Evolutionary conservation across 495 filamentous ascomycete species (phyloP).

Genomic region (Amorphotheca resinae): DNA sequence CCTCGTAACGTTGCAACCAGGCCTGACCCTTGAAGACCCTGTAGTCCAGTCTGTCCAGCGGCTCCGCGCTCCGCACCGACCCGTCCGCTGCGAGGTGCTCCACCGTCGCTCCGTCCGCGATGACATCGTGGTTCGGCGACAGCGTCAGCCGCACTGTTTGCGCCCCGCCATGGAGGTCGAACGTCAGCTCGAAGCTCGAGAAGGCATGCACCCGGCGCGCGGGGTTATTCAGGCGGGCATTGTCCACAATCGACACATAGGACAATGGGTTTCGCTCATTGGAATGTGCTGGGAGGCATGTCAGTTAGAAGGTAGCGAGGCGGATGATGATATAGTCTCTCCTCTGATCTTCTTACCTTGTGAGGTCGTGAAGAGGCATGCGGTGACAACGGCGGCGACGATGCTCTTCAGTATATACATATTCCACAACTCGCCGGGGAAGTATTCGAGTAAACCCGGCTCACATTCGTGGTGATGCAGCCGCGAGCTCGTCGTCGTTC

Average conservation of each 20-base stretch:
- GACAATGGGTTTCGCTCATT: slow-evolving; percentile 62
- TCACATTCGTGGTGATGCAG: too few species aligned
- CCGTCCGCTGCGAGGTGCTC: slow-evolving; percentile 62
- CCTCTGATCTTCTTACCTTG: slow-evolving; percentile 11
- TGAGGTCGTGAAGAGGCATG: slow-evolving; percentile 7
- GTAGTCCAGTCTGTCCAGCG: slow-evolving; percentile 56
- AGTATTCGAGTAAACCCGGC: too few species aligned
- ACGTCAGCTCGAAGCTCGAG: slow-evolving; percentile 71
- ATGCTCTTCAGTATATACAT: slow-evolving; percentile 17
- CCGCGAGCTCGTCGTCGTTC: too few species aligned
- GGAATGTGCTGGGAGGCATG: slow-evolving; percentile 49
- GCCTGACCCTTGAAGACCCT: slow-evolving; percentile 74
- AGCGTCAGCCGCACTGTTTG: slow-evolving; percentile 68
- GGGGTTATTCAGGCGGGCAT: slow-evolving; percentile 64
- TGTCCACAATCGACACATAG: slow-evolving; percentile 60
- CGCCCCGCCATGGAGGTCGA: slow-evolving; percentile 52
- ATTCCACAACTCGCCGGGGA: background rate
- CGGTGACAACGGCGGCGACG: slow-evolving; percentile 15
- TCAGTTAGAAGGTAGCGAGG: background rate
- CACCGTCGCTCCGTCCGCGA: slow-evolving; percentile 62
- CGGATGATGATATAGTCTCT: background rate
- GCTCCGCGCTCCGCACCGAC: slow-evolving; percentile 43
- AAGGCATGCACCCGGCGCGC: slow-evolving; percentile 67
- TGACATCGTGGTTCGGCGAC: slow-evolving; percentile 86
- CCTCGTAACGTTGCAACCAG: slow-evolving; percentile 48